These are phyloP conservation scores for Fusarium sp. DNA, from an alignment of 2,329 filamentous ascomycete genomes.

Conservation along the genomic window DNA sequence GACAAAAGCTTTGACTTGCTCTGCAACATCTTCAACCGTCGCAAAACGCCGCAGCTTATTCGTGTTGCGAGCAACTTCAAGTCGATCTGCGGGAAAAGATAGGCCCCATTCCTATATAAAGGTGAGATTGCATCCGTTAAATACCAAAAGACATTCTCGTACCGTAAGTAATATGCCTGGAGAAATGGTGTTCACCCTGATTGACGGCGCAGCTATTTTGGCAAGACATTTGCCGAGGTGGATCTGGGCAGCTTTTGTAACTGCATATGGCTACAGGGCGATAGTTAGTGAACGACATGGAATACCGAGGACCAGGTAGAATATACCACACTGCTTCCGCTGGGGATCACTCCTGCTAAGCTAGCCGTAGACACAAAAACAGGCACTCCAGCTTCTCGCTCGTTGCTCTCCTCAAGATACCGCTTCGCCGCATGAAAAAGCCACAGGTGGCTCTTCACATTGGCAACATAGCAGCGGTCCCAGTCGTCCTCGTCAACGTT, in stretches of 20 bases:
- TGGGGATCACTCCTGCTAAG: slow-evolving; percentile 70
- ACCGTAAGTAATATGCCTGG: slow-evolving; percentile 64
- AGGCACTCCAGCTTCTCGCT: slow-evolving; percentile 56
- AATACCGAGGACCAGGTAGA: too few species aligned
- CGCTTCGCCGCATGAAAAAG: slow-evolving; percentile 63
- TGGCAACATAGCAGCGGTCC: slow-evolving; percentile 68
- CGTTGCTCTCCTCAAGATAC: slow-evolving; percentile 58
- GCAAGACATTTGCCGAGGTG: slow-evolving; percentile 67
- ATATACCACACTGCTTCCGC: slow-evolving; percentile 66
- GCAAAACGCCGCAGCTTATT: slow-evolving; percentile 69
- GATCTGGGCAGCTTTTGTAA: slow-evolving; percentile 79
- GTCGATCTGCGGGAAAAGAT: slow-evolving; percentile 65
- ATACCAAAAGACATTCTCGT: neutral
- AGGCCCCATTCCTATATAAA: slow-evolving; percentile 67
- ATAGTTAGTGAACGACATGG: neutral
- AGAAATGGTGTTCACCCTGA: slow-evolving; percentile 68
- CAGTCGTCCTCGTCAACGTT: slow-evolving; percentile 67
- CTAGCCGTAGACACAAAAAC: slow-evolving; percentile 72
- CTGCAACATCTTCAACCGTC: slow-evolving; percentile 62
- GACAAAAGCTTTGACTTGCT: slow-evolving; percentile 62
- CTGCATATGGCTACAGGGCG: slow-evolving; percentile 70
- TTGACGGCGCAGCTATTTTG: slow-evolving; percentile 61
- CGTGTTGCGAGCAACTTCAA: slow-evolving; percentile 62
- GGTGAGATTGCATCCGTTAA: neutral
- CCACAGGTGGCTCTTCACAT: slow-evolving; percentile 71